Conservation (phyloP, 2,329 filamentous ascomycete species). For the Parastagonospora avenae region DNA sequence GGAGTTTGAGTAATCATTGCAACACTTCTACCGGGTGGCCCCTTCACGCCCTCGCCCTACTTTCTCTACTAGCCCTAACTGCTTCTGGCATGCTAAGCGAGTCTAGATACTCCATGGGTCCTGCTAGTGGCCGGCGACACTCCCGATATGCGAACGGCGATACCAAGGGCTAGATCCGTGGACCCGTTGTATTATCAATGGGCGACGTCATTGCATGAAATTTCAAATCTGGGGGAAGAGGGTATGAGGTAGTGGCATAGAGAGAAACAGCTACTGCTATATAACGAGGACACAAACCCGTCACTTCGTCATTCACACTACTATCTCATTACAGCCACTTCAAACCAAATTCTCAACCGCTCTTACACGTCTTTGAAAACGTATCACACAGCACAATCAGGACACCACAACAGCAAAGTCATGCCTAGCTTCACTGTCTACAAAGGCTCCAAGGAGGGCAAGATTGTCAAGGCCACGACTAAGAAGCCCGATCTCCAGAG, state of each 20-base stretch:
- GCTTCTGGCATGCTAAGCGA: not conserved
- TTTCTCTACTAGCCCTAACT: not conserved
- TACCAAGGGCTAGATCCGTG: slow-evolving; percentile 12
- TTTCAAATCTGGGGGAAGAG: slow-evolving; percentile 11
- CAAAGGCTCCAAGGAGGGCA: slow-evolving; percentile 65
- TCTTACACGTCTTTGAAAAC: not conserved
- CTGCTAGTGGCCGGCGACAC: slow-evolving; percentile 18
- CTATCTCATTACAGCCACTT: not conserved
- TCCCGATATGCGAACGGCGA: slow-evolving; percentile 15
- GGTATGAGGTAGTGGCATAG: not conserved
- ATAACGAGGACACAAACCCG: not conserved
- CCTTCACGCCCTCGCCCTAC: not conserved
- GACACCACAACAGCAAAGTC: slow-evolving; percentile 1
- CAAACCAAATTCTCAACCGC: not conserved
- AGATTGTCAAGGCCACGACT: slow-evolving; percentile 58
- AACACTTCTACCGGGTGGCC: not conserved
- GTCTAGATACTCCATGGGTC: not conserved
- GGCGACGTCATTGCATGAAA: slow-evolving; percentile 28
- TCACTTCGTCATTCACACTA: not conserved
- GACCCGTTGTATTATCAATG: slow-evolving; percentile 15
- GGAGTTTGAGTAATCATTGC: not conserved
- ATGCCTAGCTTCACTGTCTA: slow-evolving; percentile 64
- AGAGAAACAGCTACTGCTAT: not conserved
- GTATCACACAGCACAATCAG: not conserved
- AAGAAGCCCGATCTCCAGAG: slow-evolving; percentile 50